Evolutionary conservation across 257 asterid species (phyloP), one percentile per base, ranked within the genome.

Genomic region (Ballota nigra): DNA sequence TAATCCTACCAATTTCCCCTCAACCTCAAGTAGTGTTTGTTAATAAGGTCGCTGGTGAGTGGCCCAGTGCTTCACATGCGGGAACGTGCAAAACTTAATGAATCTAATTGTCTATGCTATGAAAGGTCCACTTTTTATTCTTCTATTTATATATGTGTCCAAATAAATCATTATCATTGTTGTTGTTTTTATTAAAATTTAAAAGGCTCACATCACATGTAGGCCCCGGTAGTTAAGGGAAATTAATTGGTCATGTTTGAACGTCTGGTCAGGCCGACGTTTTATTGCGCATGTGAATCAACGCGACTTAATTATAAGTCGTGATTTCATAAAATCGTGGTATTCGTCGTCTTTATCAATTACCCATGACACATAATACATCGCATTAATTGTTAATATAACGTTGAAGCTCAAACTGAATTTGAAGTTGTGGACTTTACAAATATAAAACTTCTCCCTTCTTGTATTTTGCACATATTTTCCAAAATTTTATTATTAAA

Each of bases 241-340:
- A 63, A 28, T 65, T 49, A 60, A 64, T 69, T 49, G 36, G 63
- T 58, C 24, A 64, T 8, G 19, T 58, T n/a, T 74, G 74, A 79
- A 79, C 72, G 73, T 24, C 79, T 43, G 3, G 20, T 72, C 24
- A 18, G 51, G 49, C 43, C 59, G 1, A 29, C 51, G 10, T 29
- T 59, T 58, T n/a, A 29, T 23, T 64, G 43, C 29, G 71, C 80
- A 69, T 69, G 71, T 62, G 80, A 62, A 69, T 69, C 80, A 62
- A 61, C 71, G 56, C 47, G 38, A 58, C 63, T 51, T 63, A 52
- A 34, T 9, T n/a, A n/a, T n/a, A n/a, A n/a, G n/a, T 19, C 18
- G 28, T 47, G 10, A n/a, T 5, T 41, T 12, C 16, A 41, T 3
- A 38, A 38, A 38, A 38, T 38, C 9, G 40, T 10, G 45, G 34